Evolutionary conservation across 2,329 filamentous ascomycete genomes (phyloP).

Genomic region (Botryotinia narcissicola): DNA sequence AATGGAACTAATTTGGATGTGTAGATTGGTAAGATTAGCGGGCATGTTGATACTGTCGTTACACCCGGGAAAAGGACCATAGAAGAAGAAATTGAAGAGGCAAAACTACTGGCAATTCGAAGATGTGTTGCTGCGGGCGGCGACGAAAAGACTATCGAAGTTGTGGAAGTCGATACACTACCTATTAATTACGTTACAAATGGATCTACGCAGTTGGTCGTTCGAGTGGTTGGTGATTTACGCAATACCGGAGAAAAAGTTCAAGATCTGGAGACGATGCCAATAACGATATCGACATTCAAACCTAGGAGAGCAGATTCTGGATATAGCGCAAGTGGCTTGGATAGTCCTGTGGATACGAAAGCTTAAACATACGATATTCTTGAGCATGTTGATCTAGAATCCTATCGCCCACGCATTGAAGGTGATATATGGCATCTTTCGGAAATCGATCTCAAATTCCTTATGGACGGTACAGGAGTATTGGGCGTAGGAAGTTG

Average conservation of each 20-base stretch:
- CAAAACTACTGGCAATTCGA: slow-evolving; percentile 31
- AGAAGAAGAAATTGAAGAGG: slow-evolving; percentile 31
- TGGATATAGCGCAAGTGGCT: slow-evolving; percentile 5
- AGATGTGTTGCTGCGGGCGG: slow-evolving; percentile 35
- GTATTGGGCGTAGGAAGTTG: slow-evolving; percentile 61
- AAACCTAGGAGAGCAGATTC: slow-evolving; percentile 12
- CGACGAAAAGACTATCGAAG: slow-evolving; percentile 31
- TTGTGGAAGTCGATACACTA: slow-evolving; percentile 36
- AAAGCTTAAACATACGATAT: slow-evolving; percentile 35
- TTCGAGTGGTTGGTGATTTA: slow-evolving; percentile 36
- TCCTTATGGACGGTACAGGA: slow-evolving; percentile 58
- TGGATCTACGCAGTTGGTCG: slow-evolving; percentile 32
- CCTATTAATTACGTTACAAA: slow-evolving; percentile 37
- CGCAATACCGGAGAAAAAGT: slow-evolving; percentile 26
- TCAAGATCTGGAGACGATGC: slow-evolving; percentile 14
- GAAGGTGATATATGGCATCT: slow-evolving; percentile 55
- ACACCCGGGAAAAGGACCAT: slow-evolving; percentile 31
- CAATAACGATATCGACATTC: neutral
- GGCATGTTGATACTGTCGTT: slow-evolving; percentile 33
- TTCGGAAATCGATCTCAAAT: slow-evolving; percentile 56
- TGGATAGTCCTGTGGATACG: slow-evolving; percentile 10
- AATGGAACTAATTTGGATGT: neutral
- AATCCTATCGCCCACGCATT: slow-evolving; percentile 46
- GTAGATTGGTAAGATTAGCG: slow-evolving; percentile 37
- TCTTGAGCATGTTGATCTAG: slow-evolving; percentile 28